Evolutionary conservation across 2,329 filamentous ascomycete genomes (phyloP), one percentile per base, ranked within the genome.

Genomic region (Fusarium xyrophilum): DNA sequence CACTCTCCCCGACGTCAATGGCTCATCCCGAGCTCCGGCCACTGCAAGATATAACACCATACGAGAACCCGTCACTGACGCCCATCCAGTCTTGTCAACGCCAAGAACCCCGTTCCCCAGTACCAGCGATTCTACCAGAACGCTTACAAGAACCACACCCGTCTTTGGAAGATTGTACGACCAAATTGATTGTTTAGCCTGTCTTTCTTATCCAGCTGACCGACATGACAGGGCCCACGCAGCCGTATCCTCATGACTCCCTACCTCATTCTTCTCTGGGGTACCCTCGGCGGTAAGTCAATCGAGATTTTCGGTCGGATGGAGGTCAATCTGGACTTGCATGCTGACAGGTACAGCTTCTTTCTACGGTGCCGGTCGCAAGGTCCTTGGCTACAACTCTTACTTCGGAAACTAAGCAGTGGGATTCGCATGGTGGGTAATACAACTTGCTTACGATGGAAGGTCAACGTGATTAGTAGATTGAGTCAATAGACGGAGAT

Each of bases 151-250:
- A 81, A 83, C 68, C 87, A 89, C 79, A 83, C 88, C 72, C 88
- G 92, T 76, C 81, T 92, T 79, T 94, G 92, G 91, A 84, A 87
- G 81, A 93, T 93, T 82, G 91, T 94, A 86, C 79, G 90, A 60
- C 32, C 54, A 60, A 59, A 66, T 70, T 65, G 58, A 67, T 65
- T 35, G 44, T 35, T 46, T 21, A 44, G 30, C 46, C 44, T 50
- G 11, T 23, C 35, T 32, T 50, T 36, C 70, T 30, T 58, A 51
- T 69, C 62, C 42, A 40, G 55, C 70, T 75, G 62, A 74, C 70
- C 65, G 35, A 68, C 53, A 33, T 56, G 33, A 70, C 76, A 92
- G 89, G 82, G 86, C 82, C 82, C 88, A 70, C 87, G 88, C 77
- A 90, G 89, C 84, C 86, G 83, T 76, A 77, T 82, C 73, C 79